A percentile compares a stretch with the other conserved stretches of the same genome.
Conservation (phyloP, 805 yeast genomes). For the Dipodascus geniculatus region DNA sequence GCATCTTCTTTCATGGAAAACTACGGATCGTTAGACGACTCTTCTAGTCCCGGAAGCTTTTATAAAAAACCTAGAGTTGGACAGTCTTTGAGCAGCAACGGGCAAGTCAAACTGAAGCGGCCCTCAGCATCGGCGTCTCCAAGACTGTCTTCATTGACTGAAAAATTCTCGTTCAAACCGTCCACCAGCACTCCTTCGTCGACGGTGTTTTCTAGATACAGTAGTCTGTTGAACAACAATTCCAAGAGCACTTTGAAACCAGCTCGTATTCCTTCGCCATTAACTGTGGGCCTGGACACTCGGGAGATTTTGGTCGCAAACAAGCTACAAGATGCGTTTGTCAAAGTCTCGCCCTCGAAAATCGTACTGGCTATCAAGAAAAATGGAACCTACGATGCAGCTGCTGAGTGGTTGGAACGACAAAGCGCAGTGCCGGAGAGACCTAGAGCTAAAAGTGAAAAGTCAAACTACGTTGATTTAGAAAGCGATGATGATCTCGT, state of each 20-base stretch:
- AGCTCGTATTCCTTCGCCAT: neutral
- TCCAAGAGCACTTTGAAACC: neutral
- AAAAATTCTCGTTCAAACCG: conserved; percentile 4
- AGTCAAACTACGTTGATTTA: neutral
- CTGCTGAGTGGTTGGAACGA: conserved; percentile 24
- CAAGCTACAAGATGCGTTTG: neutral
- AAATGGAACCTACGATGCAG: conserved; percentile 23
- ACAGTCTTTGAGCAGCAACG: neutral
- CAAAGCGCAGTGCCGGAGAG: conserved; percentile 20
- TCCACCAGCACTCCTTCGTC: neutral
- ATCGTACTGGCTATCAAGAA: conserved; percentile 11
- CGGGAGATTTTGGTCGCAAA: neutral
- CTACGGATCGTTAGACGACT: neutral
- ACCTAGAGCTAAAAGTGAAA: conserved; percentile 7
- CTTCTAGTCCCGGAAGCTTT: neutral
- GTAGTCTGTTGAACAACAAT: neutral
- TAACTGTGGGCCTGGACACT: neutral
- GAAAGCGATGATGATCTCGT: neutral
- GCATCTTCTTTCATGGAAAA: neutral
- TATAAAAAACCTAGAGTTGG: conserved; percentile 1
- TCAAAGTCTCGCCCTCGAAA: neutral
- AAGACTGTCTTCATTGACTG: conserved; percentile 3
- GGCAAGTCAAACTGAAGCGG: neutral
- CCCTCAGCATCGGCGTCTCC: neutral
- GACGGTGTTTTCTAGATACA: conserved; percentile 7